A percentile compares a stretch with the other conserved stretches of the same genome.
Conservation (phyloP, 1,284 basidiomycete genomes). For the Xerocomus amazonicus region DNA sequence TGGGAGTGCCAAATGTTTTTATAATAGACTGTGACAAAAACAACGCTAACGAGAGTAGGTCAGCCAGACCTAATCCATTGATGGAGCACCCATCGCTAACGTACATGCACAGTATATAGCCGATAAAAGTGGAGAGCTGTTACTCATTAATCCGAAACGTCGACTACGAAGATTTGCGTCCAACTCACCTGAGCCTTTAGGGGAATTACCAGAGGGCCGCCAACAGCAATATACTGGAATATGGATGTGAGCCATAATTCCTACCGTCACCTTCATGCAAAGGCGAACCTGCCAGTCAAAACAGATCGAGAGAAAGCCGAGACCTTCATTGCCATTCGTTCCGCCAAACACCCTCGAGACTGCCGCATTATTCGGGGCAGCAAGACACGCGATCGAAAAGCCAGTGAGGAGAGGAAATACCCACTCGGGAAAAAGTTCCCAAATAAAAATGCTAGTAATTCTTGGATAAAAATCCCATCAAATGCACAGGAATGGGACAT, state of each 20-base stretch:
- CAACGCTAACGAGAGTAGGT: conserved; percentile 30
- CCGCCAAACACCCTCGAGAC: conserved; percentile 60
- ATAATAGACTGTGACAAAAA: conserved; percentile 42
- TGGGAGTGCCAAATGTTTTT: conserved; percentile 47
- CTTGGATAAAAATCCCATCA: not conserved
- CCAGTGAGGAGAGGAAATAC: conserved; percentile 48
- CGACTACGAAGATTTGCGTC: not conserved
- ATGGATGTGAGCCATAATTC: not conserved
- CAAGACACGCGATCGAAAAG: conserved; percentile 58
- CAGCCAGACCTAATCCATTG: conserved; percentile 1
- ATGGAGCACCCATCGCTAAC: conserved; percentile 5
- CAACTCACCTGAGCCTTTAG: conserved; percentile 38
- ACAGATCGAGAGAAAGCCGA: conserved; percentile 47
- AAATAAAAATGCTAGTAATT: conserved; percentile 42
- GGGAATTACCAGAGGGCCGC: conserved; percentile 43
- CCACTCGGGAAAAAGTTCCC: conserved; percentile 54
- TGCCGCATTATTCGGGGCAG: conserved; percentile 43
- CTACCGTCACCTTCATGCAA: no score
- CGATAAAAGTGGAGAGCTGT: conserved; percentile 41
- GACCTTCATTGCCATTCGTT: conserved; percentile 58
- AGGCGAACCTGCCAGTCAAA: conserved; percentile 51
- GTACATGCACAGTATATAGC: conserved; percentile 45
- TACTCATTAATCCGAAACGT: not conserved
- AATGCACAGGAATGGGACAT: conserved; percentile 1
- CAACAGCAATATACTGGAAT: conserved; percentile 42